These are phyloP conservation scores for Phytophthora niederhauseri DNA, from an alignment of 352 stramenopile species.

Conservation along the genomic window DNA sequence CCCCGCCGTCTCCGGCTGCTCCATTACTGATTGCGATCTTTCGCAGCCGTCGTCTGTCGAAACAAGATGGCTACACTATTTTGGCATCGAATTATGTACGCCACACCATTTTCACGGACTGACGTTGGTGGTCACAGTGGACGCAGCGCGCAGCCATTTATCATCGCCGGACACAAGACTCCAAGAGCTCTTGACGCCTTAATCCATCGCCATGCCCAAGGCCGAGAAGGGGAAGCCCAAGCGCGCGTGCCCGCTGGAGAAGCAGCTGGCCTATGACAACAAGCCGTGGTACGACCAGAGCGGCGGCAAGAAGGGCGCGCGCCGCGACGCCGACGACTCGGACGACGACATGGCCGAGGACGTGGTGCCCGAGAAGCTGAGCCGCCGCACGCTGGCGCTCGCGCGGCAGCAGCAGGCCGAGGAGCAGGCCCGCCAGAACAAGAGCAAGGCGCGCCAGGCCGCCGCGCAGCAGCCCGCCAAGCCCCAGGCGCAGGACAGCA, in stretches of 20 bases:
- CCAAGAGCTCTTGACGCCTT: conserved; percentile 13
- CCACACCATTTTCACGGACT: conserved; percentile 2
- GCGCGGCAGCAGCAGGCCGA: conserved; percentile 82
- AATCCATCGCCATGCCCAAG: conserved; percentile 62
- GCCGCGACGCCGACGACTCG: conserved; percentile 53
- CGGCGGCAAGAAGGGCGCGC: conserved; percentile 26
- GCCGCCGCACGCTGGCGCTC: conserved; percentile 78
- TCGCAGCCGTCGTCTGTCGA: neutral
- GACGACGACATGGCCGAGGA: conserved; percentile 69
- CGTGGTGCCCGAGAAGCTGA: conserved; percentile 83
- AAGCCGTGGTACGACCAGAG: conserved; percentile 85
- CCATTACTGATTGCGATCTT: conserved; percentile 24
- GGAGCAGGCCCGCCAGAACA: conserved; percentile 61
- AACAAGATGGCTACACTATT: conserved; percentile 15
- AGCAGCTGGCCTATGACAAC: conserved; percentile 86
- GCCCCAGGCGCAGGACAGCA: conserved; percentile 35
- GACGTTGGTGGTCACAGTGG: conserved; percentile 34
- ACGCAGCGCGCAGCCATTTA: conserved; percentile 38
- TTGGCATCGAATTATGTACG: neutral
- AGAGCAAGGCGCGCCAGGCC: conserved; percentile 33
- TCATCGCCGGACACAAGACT: conserved; percentile 7
- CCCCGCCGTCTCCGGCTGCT: neutral
- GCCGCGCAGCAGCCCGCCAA: conserved; percentile 12
- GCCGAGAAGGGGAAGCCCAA: conserved; percentile 78
- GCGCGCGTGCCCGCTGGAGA: conserved; percentile 85